Conservation (phyloP, 2,329 filamentous ascomycete genomes). For the Aureobasidium sp. region DNA sequence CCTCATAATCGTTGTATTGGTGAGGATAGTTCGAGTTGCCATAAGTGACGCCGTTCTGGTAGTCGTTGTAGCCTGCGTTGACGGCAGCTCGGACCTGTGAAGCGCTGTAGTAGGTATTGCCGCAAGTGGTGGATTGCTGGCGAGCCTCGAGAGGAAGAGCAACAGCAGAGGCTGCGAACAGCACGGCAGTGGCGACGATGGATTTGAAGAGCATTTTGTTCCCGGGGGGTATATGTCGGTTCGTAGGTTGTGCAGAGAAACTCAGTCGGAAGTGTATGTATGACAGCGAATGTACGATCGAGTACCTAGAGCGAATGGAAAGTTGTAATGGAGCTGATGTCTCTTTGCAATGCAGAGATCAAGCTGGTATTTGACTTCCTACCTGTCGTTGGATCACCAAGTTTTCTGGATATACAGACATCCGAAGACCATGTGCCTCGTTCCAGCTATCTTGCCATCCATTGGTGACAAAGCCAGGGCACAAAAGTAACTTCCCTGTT, state of each 20-base stretch:
- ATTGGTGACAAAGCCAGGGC: neutral
- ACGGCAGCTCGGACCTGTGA: conserved; percentile 45
- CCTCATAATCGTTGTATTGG: conserved; percentile 56
- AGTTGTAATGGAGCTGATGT: neutral
- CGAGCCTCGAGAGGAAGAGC: conserved; percentile 28
- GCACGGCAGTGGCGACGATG: conserved; percentile 23
- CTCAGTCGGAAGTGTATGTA: neutral
- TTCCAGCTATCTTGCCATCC: neutral
- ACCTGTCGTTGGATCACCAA: neutral
- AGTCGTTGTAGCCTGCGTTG: conserved; percentile 46
- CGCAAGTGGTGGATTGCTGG: conserved; percentile 48
- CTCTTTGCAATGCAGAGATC: neutral
- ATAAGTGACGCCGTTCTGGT: conserved; percentile 25
- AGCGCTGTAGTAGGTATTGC: conserved; percentile 46
- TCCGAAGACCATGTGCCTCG: neutral
- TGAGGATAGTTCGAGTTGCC: conserved; percentile 37
- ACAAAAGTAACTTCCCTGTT: neutral
- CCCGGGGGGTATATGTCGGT: too few species aligned
- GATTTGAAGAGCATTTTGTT: conserved; percentile 23
- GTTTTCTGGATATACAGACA: neutral
- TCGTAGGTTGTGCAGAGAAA: too few species aligned
- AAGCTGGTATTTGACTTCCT: conserved; percentile 8
- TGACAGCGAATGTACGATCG: neutral
- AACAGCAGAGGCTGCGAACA: conserved; percentile 25
- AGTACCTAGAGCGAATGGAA: neutral